A percentile compares a stretch with the other conserved stretches of the same genome.
These are phyloP conservation scores for Bipolaris oryzae DNA, from an alignment of 2,329 filamentous ascomycete species.

Conservation along the genomic window DNA sequence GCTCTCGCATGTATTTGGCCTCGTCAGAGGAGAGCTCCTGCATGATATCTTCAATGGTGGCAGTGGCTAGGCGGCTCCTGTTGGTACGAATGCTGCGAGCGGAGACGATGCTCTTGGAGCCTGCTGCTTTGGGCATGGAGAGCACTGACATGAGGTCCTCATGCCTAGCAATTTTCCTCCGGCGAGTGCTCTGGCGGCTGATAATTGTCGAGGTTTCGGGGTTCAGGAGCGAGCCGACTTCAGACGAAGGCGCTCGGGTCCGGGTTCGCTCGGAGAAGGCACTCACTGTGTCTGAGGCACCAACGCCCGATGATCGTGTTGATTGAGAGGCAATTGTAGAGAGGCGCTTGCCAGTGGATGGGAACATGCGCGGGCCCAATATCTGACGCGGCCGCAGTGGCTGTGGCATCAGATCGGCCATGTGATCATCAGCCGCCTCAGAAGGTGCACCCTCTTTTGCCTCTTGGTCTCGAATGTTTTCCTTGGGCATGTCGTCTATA, in stretches of 20 bases:
- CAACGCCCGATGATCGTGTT: slow-evolving; percentile 19
- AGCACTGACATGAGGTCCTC: slow-evolving; percentile 93
- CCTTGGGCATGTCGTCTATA: slow-evolving; percentile 30
- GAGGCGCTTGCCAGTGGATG: slow-evolving; percentile 60
- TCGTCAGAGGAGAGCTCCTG: slow-evolving; percentile 84
- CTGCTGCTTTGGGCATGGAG: slow-evolving; percentile 69
- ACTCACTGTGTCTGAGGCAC: slow-evolving; percentile 28
- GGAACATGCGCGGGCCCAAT: slow-evolving; percentile 54
- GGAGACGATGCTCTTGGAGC: slow-evolving; percentile 73
- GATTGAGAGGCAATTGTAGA: slow-evolving; percentile 62
- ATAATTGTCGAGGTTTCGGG: slow-evolving; percentile 46
- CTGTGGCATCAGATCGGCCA: slow-evolving; percentile 40
- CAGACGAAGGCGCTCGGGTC: slow-evolving; percentile 31
- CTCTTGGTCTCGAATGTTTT: slow-evolving; percentile 32
- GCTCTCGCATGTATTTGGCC: slow-evolving; percentile 83
- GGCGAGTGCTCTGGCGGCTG: slow-evolving; percentile 57
- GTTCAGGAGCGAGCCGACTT: slow-evolving; percentile 37
- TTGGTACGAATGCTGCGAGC: slow-evolving; percentile 78
- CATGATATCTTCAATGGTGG: slow-evolving; percentile 77
- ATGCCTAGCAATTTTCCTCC: slow-evolving; percentile 81
- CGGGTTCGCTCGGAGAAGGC: slow-evolving; percentile 26
- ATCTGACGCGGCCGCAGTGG: slow-evolving; percentile 44
- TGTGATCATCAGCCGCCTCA: slow-evolving; percentile 46
- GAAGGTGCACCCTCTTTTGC: slow-evolving; percentile 38
- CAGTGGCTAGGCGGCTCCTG: slow-evolving; percentile 68